These are phyloP conservation scores for Pyricularia sp. DNA, from an alignment of 2,329 filamentous ascomycete genomes.

Conservation along the genomic window DNA sequence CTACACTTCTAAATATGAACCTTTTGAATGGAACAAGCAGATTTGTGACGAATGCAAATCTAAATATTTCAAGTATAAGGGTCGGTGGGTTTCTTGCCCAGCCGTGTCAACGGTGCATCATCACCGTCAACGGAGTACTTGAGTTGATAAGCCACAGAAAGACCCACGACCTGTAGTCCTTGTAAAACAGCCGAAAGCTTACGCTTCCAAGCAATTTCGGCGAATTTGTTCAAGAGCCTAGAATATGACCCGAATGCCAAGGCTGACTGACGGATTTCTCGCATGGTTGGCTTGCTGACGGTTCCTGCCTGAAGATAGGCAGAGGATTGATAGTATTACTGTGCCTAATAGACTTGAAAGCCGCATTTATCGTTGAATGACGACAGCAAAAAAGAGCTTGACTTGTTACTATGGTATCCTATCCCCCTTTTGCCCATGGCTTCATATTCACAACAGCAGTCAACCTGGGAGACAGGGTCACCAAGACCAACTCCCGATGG, in stretches of 20 bases:
- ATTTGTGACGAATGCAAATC: background rate
- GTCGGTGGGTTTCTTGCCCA: background rate
- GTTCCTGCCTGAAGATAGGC: background rate
- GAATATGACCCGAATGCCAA: background rate
- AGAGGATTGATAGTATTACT: background rate
- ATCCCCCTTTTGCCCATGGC: background rate
- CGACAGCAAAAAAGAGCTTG: background rate
- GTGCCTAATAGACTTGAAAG: background rate
- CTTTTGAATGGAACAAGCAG: background rate
- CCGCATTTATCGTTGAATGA: background rate
- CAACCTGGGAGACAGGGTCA: background rate
- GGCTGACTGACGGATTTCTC: no score
- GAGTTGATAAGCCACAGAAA: background rate
- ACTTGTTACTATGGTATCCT: background rate
- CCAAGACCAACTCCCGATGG: background rate
- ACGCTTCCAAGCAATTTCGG: background rate
- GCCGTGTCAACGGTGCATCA: background rate
- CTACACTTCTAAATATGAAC: background rate
- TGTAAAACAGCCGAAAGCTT: background rate
- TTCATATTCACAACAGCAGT: background rate
- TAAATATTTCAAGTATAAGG: background rate
- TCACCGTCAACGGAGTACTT: background rate
- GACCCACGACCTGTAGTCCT: background rate
- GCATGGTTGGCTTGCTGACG: background rate
- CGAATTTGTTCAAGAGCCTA: background rate